Evolutionary conservation across 345 rosid species (phyloP).

Genomic region (Salix koriyanagi): DNA sequence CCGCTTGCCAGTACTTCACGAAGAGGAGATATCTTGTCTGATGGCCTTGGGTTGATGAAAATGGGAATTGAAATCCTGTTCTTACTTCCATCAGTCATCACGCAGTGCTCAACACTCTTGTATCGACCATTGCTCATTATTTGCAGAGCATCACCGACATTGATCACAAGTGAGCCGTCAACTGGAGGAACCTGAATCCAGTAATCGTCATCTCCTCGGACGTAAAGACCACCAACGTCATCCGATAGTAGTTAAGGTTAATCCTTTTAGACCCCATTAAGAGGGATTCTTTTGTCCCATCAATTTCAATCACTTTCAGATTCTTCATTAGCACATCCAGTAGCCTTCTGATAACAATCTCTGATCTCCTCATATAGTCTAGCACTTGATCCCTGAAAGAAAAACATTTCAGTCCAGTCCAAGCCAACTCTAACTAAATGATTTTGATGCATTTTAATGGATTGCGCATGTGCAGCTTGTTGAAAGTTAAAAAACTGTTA

Average conservation of each 20-base stretch:
- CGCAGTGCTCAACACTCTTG: conserved; percentile 23
- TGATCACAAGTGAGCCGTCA: conserved; percentile 17
- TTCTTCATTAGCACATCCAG: not conserved
- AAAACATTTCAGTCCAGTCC: conserved; percentile 15
- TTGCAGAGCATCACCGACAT: conserved; percentile 26
- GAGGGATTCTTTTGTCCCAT: conserved; percentile 19
- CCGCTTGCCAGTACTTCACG: conserved; percentile 21
- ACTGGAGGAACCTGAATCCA: conserved; percentile 28
- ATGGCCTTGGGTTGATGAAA: conserved; percentile 20
- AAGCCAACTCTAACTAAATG: not conserved
- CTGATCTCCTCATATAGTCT: not conserved
- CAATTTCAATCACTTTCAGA: not conserved
- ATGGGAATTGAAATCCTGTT: conserved; percentile 27
- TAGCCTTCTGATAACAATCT: not conserved
- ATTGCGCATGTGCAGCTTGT: not conserved
- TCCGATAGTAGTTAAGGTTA: conserved; percentile 42
- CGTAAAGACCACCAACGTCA: conserved; percentile 40
- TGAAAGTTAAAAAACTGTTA: not conserved
- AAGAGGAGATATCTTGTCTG: conserved; percentile 14
- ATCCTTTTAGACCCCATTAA: conserved; percentile 37
- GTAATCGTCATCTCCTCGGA: conserved; percentile 26
- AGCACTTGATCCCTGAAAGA: not conserved
- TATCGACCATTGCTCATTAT: conserved; percentile 28
- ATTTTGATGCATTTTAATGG: not conserved
- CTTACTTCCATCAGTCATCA: conserved; percentile 9